Base-by-base conservation (phyloP, 306 rosid genomes). In the Vigna mungo region DNA sequence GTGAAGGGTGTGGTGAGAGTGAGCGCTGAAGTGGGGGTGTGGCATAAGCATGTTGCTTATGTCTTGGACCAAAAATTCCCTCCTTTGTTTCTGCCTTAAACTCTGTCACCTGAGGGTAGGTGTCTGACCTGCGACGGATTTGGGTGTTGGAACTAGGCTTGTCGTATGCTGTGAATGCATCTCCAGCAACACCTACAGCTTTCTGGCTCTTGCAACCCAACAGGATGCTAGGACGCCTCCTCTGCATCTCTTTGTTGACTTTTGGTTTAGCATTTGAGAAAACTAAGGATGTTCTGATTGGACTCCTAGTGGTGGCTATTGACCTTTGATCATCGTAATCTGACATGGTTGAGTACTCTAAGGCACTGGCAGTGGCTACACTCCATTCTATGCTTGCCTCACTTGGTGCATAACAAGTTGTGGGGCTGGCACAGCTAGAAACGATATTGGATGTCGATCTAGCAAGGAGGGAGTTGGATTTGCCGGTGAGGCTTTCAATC, bases 381-480 rank as follows among this genome's bases (percentile, higher is more conserved):
- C 98, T 92, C 99, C 99, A 92, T 25, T 91, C 97, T 36, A 96
- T 96, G 88, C 99, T 92, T 4, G 89, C 96, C 77, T 96, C 99
- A 54, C 98, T 96, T 18, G 99, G 99, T 36, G 98, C 96, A 80
- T 95, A 95, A 70, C 89, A 85, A 46, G 77, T 84, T 6, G 93
- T 89, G 8, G 94, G 97, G 52, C 96, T 91, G 58, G 74, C 80
- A 72, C 90, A 84, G 60, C 86, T 89, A 4, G 90, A 83, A 23
- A 81, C 60, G 18, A 75, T 83, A 68, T 87, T 86, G 5, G 93
- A 89, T 13, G 82, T 64, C 56, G 87, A 83, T 72, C 84, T 79
- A 8, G 76, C 80, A 27, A 83, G 78, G 85, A 87, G 82, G 10
- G 91, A 75, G 79, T 82, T 84, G 11, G 84, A 68, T 67, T 86